Base-by-base conservation (phyloP, 148 eudicot species). In the Simmondsia chinensis region DNA sequence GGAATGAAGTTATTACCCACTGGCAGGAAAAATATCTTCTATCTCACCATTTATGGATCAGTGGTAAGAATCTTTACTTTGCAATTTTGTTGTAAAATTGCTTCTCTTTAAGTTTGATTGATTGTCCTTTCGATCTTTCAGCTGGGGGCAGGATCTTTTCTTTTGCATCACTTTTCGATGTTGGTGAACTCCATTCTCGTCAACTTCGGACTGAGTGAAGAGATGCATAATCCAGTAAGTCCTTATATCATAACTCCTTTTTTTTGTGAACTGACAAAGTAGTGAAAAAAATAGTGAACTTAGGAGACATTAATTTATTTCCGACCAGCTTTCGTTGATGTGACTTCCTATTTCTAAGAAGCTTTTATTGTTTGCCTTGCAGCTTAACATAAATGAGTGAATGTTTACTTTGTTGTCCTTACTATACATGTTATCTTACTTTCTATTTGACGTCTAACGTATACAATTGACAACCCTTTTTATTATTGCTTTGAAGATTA, bases 171-270 rank as follows among this genome's bases (percentile, higher is more conserved):
- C 6, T 72, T 85, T 45, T 79, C 95, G 12, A 38, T 60, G 53
- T 36, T 79, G 46, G 75, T 84, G 49, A 91, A 85, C 58, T 82
- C 94, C 14, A 64, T 91, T 58, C 83, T 91, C 10, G 55, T 65
- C 32, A 91, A 69, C 59, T 79, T 91, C 64, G 97, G 95, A 43
- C 59, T 91, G 52, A 66, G 82, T 46, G 81, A 91, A 60, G 97
- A 91, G 77, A 69, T 91, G 95, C 86, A 82, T 56, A 85, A 70
- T 65, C 93, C 95, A 9, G 95, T 85, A 74, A 79, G 86, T 68
- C 34, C 20, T 48, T 11, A 27, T 48, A 5, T 33, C 52, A 20
- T 23, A 22, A 35, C 16, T 26, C n/a, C 36, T 8, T 15, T 13
- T 25, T 27, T 8, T 42, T n/a, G 34, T 42, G 2, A 11, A n/a